A percentile compares a stretch with the other conserved stretches of the same genome.
Evolutionary conservation across 2,329 filamentous ascomycete species (phyloP).

Genomic region (Cytospora leucostoma): DNA sequence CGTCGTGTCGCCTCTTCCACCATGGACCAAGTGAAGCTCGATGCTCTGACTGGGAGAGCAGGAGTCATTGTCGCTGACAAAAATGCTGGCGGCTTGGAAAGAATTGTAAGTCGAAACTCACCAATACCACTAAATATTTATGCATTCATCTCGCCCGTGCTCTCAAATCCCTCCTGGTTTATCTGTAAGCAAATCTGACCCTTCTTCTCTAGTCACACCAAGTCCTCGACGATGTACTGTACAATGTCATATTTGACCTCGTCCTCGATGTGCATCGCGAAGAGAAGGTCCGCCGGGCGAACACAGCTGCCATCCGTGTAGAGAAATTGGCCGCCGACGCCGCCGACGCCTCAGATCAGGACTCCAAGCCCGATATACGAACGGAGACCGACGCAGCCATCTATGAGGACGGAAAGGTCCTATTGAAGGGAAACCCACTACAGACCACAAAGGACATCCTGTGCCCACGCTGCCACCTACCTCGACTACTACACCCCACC

Average conservation of each 20-base stretch:
- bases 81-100: constrained; percentile 56
- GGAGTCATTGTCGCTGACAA: constrained; percentile 57
- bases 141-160: neutral
- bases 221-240: constrained; percentile 73
- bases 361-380: constrained; percentile 57
- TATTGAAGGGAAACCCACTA: constrained; percentile 71
- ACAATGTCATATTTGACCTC: constrained; percentile 76
- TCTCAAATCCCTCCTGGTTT: neutral
- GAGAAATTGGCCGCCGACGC: constrained; percentile 62
- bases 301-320: constrained; percentile 64
- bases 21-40: constrained; percentile 37
- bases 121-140: neutral
- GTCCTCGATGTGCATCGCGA: constrained; percentile 74
- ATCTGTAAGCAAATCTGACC: constrained; percentile 11
- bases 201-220: constrained; percentile 53
- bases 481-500: constrained; percentile 71
- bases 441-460: constrained; percentile 70
- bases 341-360: constrained; percentile 54
- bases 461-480: constrained; percentile 74
- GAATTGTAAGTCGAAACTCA: constrained; percentile 53
- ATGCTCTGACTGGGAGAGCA: constrained; percentile 54
- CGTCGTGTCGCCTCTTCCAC: constrained; percentile 15
- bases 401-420: constrained; percentile 69
- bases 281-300: constrained; percentile 73
- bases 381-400: constrained; percentile 68